These are phyloP conservation scores for Trichoderma cornu-damae DNA, from an alignment of 2,329 filamentous ascomycete species.

Conservation along the genomic window DNA sequence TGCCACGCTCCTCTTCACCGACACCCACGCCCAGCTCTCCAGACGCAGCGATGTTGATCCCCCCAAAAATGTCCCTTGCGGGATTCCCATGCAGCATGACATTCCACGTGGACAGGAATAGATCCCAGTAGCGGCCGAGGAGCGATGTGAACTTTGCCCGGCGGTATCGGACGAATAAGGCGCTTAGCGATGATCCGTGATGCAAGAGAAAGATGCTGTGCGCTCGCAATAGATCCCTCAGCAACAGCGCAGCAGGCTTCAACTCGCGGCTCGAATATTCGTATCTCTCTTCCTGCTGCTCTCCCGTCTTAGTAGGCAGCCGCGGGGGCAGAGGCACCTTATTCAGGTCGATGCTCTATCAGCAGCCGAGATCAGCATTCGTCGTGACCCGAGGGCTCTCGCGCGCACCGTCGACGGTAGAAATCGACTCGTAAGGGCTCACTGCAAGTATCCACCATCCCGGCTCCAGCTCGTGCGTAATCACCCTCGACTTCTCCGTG, in stretches of 20 bases:
- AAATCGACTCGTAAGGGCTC: conserved; percentile 34
- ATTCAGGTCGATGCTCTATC: conserved; percentile 65
- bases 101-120: conserved; percentile 70
- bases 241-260: conserved; percentile 70
- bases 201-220: conserved; percentile 83
- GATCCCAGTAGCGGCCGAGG: conserved; percentile 76
- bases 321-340: conserved; percentile 59
- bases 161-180: conserved; percentile 59
- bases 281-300: conserved; percentile 42
- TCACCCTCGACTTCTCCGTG: conserved; percentile 79
- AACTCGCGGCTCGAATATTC: conserved; percentile 91
- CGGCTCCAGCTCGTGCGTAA: conserved; percentile 79
- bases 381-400: not conserved
- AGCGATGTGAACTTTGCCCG: conserved; percentile 66
- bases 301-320: conserved; percentile 38
- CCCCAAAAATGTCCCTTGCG: conserved; percentile 69
- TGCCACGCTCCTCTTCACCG: conserved; percentile 91
- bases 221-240: conserved; percentile 76
- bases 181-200: conserved; percentile 69
- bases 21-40: conserved; percentile 92
- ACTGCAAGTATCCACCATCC: conserved; percentile 96
- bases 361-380: conserved; percentile 6
- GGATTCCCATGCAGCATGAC: conserved; percentile 89
- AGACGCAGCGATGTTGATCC: conserved; percentile 81
- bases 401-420: not conserved